Evolutionary conservation across 2,329 filamentous ascomycete species (phyloP).

Genomic region (Sclerotinia sclerotiorum): DNA sequence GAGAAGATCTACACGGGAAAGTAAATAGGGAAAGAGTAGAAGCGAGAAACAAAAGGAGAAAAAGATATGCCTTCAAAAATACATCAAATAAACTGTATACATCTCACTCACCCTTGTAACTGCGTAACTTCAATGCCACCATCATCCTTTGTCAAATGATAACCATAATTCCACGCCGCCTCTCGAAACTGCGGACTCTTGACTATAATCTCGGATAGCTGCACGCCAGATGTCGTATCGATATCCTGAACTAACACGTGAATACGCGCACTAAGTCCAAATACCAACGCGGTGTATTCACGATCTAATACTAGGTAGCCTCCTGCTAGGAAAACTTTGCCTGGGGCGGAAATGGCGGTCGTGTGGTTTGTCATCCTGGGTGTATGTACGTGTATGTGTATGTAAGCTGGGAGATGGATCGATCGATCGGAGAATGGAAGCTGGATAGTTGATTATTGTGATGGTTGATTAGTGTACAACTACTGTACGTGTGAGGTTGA

Average conservation of each 20-base stretch:
- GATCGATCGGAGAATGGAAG: neutral
- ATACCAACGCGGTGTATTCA: slow-evolving; percentile 73
- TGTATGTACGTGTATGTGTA: no score
- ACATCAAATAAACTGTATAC: slow-evolving; percentile 20
- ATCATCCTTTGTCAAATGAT: slow-evolving; percentile 65
- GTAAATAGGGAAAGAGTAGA: neutral
- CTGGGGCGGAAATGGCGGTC: slow-evolving; percentile 74
- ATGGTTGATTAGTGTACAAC: neutral
- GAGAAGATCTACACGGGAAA: no score
- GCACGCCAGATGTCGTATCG: slow-evolving; percentile 60
- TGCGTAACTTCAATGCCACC: slow-evolving; percentile 83
- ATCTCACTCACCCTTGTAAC: slow-evolving; percentile 73
- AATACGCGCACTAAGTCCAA: slow-evolving; percentile 67
- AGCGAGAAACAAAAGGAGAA: neutral
- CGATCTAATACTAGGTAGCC: slow-evolving; percentile 94
- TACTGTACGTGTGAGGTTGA: neutral
- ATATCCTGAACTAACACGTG: slow-evolving; percentile 61
- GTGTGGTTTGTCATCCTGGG: slow-evolving; percentile 23
- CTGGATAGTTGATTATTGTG: neutral
- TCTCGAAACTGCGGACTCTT: slow-evolving; percentile 87
- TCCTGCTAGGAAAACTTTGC: slow-evolving; percentile 92
- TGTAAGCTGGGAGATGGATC: neutral
- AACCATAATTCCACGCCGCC: slow-evolving; percentile 85
- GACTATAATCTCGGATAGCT: slow-evolving; percentile 74
- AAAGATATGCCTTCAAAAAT: slow-evolving; percentile 13